Base-by-base conservation (phyloP, 352 stramenopile genomes). In the Elongisporangium anandrum region DNA sequence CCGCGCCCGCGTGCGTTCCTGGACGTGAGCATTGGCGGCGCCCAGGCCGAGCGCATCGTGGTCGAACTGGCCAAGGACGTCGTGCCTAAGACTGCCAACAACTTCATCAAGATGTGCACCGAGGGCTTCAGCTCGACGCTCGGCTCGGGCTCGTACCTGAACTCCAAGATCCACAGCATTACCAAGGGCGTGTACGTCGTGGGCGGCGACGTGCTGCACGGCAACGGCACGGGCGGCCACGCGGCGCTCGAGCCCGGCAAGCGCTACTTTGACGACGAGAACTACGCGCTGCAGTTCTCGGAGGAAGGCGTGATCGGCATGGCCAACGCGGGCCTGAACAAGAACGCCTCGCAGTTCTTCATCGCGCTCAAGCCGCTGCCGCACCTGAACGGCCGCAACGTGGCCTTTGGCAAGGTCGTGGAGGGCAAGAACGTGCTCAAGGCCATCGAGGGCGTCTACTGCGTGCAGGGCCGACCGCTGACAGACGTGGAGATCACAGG, bases 271-370 rank as follows among this genome's bases (percentile, higher is more conserved):
- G 73, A 90, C 51, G 85, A 95, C 62, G 85, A 95, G 71, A 95
- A 95, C 68, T 95, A 88, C 60, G 83, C 81, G 54, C 74, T 95
- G 52, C 85, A 91, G 70, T 95, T 92, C 61, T 83, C 83, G 41
- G 83, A 95, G 62, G 70, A 87, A 58, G 85, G 85, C 51, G 85
- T 95, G 41, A 61, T 95, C 54, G 85, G 85, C 63, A 99, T 99
- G 97, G 97, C 97, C 38, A 99, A 99, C 75, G 85, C 87, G 34
- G 97, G 97, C 29, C 77, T 87, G 54, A 95, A 98, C 79, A 99
- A 98, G 50, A 99, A 99, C 78, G 97, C 97, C 5, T 98, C 87
- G 66, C 98, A 99, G 81, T 99, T 99, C 75, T 99, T 99, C 75
- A 99, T 99, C 65, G 98, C 85, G 60, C 73, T 94, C 48, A 70